Evolutionary conservation across 495 filamentous ascomycete genomes (phyloP).

Genomic region (Eremomyces bilateralis): DNA sequence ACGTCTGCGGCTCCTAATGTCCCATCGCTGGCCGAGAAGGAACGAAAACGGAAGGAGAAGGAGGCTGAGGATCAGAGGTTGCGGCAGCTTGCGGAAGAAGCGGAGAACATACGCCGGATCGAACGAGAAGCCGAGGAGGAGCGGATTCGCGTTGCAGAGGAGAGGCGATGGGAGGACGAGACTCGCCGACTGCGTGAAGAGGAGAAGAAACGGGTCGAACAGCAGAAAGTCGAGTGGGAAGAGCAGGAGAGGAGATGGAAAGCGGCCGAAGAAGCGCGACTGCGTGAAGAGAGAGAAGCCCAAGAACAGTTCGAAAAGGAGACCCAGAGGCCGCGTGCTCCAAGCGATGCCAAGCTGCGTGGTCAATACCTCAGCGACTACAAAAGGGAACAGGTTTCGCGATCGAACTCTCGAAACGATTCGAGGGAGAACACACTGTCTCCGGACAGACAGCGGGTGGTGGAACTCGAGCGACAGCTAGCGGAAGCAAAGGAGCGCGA

Average conservation of each 20-base stretch:
- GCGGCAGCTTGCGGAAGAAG: slow-evolving; percentile 40
- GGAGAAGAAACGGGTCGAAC: slow-evolving; percentile 44
- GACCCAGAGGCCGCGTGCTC: slow-evolving; percentile 33
- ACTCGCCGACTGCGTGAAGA: slow-evolving; percentile 42
- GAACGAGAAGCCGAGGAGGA: slow-evolving; percentile 53
- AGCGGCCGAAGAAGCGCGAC: slow-evolving; percentile 53
- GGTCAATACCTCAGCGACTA: slow-evolving; percentile 80
- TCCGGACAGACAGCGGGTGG: too few species aligned
- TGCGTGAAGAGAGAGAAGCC: slow-evolving; percentile 50
- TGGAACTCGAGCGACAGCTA: slow-evolving; percentile 67
- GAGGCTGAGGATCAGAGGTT: slow-evolving; percentile 36
- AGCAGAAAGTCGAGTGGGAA: slow-evolving; percentile 64
- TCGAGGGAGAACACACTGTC: too few species aligned
- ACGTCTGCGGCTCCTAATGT: slow-evolving; percentile 62
- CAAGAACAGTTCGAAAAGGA: slow-evolving; percentile 46
- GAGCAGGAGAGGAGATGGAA: slow-evolving; percentile 70
- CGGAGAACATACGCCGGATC: slow-evolving; percentile 33
- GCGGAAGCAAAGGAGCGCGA: slow-evolving; percentile 73
- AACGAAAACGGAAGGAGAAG: slow-evolving; percentile 32
- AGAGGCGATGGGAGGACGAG: slow-evolving; percentile 63
- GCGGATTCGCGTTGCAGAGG: slow-evolving; percentile 42
- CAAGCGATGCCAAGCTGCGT: slow-evolving; percentile 43
- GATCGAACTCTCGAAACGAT: slow-evolving; percentile 18
- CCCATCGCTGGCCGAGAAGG: slow-evolving; percentile 47
- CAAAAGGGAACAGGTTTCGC: slow-evolving; percentile 24